Evolutionary conservation across 345 rosid species (phyloP).

Genomic region (Lumnitzera littorea): DNA sequence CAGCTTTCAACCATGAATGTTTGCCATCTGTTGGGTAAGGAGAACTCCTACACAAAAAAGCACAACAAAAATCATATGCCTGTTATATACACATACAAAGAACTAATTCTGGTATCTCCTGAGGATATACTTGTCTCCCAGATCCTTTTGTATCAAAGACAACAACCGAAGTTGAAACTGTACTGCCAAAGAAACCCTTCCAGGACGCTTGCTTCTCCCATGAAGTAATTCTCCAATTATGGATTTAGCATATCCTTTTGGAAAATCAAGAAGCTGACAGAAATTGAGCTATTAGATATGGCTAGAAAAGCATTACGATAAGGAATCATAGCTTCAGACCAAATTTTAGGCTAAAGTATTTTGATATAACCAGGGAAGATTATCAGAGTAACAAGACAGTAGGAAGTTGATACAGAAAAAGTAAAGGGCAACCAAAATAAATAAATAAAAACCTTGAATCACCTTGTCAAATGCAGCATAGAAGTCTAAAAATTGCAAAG

Average conservation of each 20-base stretch:
- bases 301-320: too few relatives aligned
- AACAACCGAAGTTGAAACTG: conserved; percentile 52
- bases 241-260: conserved; percentile 66
- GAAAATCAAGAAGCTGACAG: conserved; percentile 52
- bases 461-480: conserved; percentile 76
- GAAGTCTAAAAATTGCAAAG: conserved; percentile 75
- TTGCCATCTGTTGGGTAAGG: conserved; percentile 33
- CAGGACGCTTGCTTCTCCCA: conserved; percentile 40
- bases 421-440: too few relatives aligned
- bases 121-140: conserved; percentile 46
- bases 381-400: too few relatives aligned
- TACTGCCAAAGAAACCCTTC: conserved; percentile 37
- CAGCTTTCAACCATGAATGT: conserved; percentile 46
- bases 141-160: conserved; percentile 40
- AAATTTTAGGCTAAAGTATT: too few relatives aligned
- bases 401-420: too few relatives aligned
- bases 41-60: conserved; percentile 32
- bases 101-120: neutral
- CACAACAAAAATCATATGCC: too few relatives aligned
- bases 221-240: conserved; percentile 51
- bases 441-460: conserved; percentile 9
- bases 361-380: too few relatives aligned
- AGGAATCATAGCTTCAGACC: too few relatives aligned
- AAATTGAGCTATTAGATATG: neutral
- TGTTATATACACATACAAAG: too few relatives aligned